Percentiles rank a stretch among this genome's conserved stretches.
These are phyloP conservation scores for Singerocomus inundabilis DNA, from an alignment of 1,284 basidiomycete species.

Conservation along the genomic window DNA sequence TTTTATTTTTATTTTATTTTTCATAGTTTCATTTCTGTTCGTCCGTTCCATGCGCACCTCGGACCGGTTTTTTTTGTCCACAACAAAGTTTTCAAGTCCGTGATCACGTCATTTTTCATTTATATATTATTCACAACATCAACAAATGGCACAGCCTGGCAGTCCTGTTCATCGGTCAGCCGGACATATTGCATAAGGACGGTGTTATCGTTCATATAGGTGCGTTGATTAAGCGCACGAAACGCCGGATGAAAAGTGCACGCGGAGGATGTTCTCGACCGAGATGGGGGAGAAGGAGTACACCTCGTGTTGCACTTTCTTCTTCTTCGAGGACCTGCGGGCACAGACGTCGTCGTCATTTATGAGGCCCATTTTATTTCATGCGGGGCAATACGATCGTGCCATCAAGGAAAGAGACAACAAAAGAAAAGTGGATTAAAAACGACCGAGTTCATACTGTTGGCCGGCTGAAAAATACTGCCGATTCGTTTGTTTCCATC, in stretches of 20 bases:
- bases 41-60: too few species aligned
- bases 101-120: conserved; percentile 36
- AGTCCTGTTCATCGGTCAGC: conserved; percentile 25
- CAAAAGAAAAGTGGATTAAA: too few species aligned
- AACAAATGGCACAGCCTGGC: too few species aligned
- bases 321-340: conserved; percentile 3
- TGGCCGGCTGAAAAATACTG: too few species aligned
- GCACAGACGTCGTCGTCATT: not conserved
- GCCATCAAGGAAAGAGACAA: conserved; percentile 15
- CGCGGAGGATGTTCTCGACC: conserved; percentile 9
- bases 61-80: too few species aligned
- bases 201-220: conserved; percentile 19
- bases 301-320: conserved; percentile 13
- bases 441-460: too few species aligned
- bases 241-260: conserved; percentile 14
- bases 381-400: conserved; percentile 6
- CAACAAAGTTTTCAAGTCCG: conserved; percentile 29
- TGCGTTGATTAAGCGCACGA: conserved; percentile 26
- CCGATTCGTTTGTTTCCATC: too few species aligned
- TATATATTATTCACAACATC: too few species aligned
- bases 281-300: too few species aligned
- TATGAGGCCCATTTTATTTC: too few species aligned
- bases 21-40: too few species aligned
- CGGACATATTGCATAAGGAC: conserved; percentile 20
- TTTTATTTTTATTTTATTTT: too few species aligned